These are phyloP conservation scores for Neurospora hispaniola DNA, from an alignment of 495 filamentous ascomycete genomes.

Conservation along the genomic window DNA sequence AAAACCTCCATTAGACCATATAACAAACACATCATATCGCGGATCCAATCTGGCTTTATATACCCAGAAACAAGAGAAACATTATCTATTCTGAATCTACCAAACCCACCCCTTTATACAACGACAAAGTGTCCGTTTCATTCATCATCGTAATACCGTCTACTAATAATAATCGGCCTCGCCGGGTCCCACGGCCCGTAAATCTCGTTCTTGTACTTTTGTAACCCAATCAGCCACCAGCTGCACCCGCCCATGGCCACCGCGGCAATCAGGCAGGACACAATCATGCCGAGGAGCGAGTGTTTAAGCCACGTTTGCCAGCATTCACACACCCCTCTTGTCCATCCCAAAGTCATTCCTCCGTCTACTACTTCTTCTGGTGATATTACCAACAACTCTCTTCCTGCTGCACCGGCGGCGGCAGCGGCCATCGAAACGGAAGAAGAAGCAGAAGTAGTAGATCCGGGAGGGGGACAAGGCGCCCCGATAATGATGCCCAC, in stretches of 20 bases:
- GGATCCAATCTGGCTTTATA: not conserved
- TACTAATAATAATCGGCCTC: slow-evolving; percentile 60
- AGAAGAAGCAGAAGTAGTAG: too few relatives aligned
- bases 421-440: too few relatives aligned
- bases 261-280: slow-evolving; percentile 51
- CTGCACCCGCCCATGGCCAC: slow-evolving; percentile 86
- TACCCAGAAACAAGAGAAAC: not conserved
- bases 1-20: not conserved
- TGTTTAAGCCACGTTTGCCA: slow-evolving; percentile 11
- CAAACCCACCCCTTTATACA: not conserved
- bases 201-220: slow-evolving; percentile 99
- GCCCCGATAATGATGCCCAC: slow-evolving; percentile 55
- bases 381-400: too few relatives aligned
- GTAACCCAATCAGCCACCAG: slow-evolving; percentile 95
- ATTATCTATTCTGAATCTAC: not conserved
- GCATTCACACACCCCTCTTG: not conserved
- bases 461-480: not conserved
- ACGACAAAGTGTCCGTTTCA: slow-evolving; percentile 1
- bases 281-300: slow-evolving; percentile 62
- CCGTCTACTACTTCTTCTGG: too few relatives aligned
- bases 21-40: not conserved
- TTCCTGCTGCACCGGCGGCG: too few relatives aligned
- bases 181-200: slow-evolving; percentile 97
- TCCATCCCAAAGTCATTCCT: too few relatives aligned
- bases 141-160: slow-evolving; percentile 39